phyloP scores from a whole-genome alignment of 768 basidiomycete species.

The Phaeolepiota aurea region DNA sequence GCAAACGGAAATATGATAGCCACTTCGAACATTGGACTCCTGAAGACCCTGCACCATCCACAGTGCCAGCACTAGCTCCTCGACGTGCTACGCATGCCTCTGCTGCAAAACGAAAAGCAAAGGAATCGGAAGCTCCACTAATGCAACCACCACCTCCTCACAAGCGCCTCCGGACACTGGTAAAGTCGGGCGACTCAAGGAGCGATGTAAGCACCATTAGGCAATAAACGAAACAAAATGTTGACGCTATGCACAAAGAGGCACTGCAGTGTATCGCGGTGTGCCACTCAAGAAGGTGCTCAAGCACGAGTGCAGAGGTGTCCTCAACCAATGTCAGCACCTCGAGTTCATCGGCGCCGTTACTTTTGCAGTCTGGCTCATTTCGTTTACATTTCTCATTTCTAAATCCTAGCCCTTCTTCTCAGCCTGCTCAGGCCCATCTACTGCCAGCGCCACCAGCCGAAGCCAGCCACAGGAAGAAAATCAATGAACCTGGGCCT shows the following conservation, averaged over 20 bases:
- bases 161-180: background rate
- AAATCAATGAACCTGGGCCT: constrained; percentile 12
- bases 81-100: background rate
- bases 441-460: background rate
- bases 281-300: constrained; percentile 46
- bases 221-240: background rate
- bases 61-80: background rate
- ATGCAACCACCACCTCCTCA: background rate
- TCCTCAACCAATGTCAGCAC: constrained; percentile 37
- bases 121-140: constrained; percentile 4
- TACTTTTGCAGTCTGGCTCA: no score
- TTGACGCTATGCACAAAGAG: constrained; percentile 17
- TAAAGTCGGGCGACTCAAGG: background rate
- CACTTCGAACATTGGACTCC: constrained; percentile 15
- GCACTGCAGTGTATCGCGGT: constrained; percentile 43
- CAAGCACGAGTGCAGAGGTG: constrained; percentile 42
- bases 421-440: no score
- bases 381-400: no score
- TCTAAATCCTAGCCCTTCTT: no score
- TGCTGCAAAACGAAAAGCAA: constrained; percentile 4
- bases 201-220: constrained; percentile 29
- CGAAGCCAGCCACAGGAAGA: constrained; percentile 11
- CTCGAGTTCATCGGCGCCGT: constrained; percentile 51
- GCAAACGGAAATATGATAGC: constrained; percentile 20
- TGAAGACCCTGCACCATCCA: background rate